Percentiles rank a stretch among this genome's conserved stretches.
Evolutionary conservation across 805 yeast genomes (phyloP).

Genomic region (Wickerhamiella australiensis): DNA sequence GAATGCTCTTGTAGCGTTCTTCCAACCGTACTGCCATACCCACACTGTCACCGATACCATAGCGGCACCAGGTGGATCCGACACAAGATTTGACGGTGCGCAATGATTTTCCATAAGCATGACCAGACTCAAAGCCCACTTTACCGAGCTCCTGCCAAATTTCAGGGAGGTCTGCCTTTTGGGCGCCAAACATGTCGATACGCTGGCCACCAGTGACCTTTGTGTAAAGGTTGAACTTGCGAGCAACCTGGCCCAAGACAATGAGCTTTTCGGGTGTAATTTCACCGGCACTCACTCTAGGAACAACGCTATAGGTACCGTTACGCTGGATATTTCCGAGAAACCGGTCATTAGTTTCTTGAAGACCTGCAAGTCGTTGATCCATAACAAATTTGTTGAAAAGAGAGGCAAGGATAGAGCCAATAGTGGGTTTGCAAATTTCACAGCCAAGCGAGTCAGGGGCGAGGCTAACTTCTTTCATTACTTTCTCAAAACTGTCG

Average conservation of each 20-base stretch:
- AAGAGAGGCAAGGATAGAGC: slow-evolving; percentile 30
- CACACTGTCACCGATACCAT: slow-evolving; percentile 32
- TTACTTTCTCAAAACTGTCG: slow-evolving; percentile 26
- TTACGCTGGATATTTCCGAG: slow-evolving; percentile 32
- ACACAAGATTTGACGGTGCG: slow-evolving; percentile 33
- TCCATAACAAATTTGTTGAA: slow-evolving; percentile 28
- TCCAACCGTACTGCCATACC: slow-evolving; percentile 32
- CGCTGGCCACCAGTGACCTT: slow-evolving; percentile 33
- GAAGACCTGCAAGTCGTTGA: slow-evolving; percentile 29
- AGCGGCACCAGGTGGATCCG: slow-evolving; percentile 33
- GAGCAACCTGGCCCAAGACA: slow-evolving; percentile 28
- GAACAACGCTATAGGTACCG: slow-evolving; percentile 32
- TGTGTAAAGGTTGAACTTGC: slow-evolving; percentile 29
- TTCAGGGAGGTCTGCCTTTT: slow-evolving; percentile 27
- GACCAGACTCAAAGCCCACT: slow-evolving; percentile 32
- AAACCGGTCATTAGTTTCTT: slow-evolving; percentile 31
- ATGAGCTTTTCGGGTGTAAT: slow-evolving; percentile 32
- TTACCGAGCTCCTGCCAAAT: slow-evolving; percentile 29
- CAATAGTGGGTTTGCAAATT: slow-evolving; percentile 31
- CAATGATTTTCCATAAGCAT: slow-evolving; percentile 31
- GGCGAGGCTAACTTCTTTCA: slow-evolving; percentile 24
- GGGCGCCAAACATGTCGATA: slow-evolving; percentile 30
- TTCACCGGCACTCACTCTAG: slow-evolving; percentile 33
- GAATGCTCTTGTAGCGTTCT: slow-evolving; percentile 31
- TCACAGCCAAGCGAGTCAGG: slow-evolving; percentile 31